Conservation (phyloP, 148 eudicot species). For the Camellia sinensis region DNA sequence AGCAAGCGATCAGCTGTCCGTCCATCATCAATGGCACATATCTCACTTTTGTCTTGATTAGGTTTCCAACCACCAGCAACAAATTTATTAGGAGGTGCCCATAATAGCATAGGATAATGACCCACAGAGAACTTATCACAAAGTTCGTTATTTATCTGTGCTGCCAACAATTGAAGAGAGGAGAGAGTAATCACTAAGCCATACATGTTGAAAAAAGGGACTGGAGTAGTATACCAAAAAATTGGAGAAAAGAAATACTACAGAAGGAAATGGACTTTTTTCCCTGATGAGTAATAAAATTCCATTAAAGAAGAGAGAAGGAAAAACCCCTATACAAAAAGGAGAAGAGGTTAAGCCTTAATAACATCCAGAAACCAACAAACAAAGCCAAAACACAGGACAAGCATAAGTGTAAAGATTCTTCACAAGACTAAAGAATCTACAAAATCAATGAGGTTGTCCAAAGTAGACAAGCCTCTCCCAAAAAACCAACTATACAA, state of each 20-base stretch:
- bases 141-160: slow-evolving; percentile 79
- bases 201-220: slow-evolving; percentile 10
- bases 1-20: slow-evolving; percentile 80
- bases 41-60: slow-evolving; percentile 57
- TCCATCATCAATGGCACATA: slow-evolving; percentile 53
- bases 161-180: slow-evolving; percentile 67
- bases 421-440: no score
- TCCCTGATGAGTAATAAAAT: no score
- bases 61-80: slow-evolving; percentile 47
- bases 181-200: slow-evolving; percentile 40
- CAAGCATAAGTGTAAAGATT: no score
- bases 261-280: background rate
- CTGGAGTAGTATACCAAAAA: background rate
- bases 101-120: slow-evolving; percentile 79
- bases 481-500: no score
- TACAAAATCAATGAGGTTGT: no score
- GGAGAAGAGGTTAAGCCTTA: no score
- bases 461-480: no score
- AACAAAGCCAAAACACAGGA: no score
- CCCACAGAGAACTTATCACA: slow-evolving; percentile 87
- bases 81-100: slow-evolving; percentile 77
- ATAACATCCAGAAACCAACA: no score
- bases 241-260: background rate
- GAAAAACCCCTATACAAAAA: no score
- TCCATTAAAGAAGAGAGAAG: no score